Base-by-base conservation (phyloP, 2,329 filamentous ascomycete species). In the Daldinia sp. region DNA sequence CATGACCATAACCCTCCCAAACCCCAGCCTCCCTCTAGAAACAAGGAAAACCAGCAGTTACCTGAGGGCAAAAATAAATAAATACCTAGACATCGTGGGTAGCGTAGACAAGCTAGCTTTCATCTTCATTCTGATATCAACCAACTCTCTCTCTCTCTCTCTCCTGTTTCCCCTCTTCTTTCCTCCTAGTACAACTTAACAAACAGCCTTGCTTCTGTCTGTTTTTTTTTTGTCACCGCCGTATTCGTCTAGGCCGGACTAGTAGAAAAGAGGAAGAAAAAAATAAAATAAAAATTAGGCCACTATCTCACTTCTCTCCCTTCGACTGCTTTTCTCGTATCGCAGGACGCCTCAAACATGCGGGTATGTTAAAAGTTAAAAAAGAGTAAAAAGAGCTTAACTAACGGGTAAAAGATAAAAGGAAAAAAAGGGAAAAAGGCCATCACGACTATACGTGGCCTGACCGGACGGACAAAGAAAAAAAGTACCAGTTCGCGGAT, bases 311-410 rank as follows among this genome's bases (percentile, higher is more conserved):
- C 6, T 5, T 19, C 7, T 7, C 19, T 5, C 27, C 11, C 30
- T 15, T 30, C 37, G 34, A 5, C 29, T 39, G n/a, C 25, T 34
- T 53, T 32, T 39, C 34, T 55, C 45, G 11, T 58, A 58, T 49
- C 39, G 57, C 53, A 54, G 57, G 66, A 68, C 68, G 63, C 68
- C 64, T 59, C 48, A 67, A 67, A 63, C 57, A 67, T 70, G 68
- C 66, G 68, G 68, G 66, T 68, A 67, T 68, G 61, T 61, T 59
- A 56, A 57, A 51, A 54, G 37, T 54, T 25, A 39, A 37, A 62
- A 6, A 41, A 41, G 3, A 11, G 15, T 23, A 23, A 23, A 23
- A 41, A 41, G n/a, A 9, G n/a, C n/a, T n/a, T n/a, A n/a, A n/a
- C n/a, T n/a, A n/a, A n/a, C n/a, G n/a, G n/a, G n/a, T n/a, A 15